phyloP scores from a whole-genome alignment of 352 stramenopile species.

The Globisporangium viniferum region DNA sequence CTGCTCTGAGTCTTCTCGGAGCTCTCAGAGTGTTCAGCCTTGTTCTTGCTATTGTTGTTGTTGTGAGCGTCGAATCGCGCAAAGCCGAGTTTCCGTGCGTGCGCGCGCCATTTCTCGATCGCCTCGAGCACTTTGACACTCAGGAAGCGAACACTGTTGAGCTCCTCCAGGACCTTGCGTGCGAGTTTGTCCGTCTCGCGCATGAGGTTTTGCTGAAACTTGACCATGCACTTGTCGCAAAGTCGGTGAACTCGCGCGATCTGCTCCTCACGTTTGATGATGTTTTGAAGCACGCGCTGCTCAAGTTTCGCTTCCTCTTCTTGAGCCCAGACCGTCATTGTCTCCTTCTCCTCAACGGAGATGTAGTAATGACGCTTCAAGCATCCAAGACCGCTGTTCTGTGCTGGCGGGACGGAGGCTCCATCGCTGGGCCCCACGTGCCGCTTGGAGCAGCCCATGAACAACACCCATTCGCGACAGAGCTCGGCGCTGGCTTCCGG shows the following conservation, averaged over 20 bases:
- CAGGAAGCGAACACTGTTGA: conserved; percentile 59
- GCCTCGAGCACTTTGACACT: conserved; percentile 67
- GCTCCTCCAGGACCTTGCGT: conserved; percentile 35
- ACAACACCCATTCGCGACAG: conserved; percentile 74
- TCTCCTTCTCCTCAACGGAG: conserved; percentile 53
- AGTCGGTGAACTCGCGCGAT: conserved; percentile 32
- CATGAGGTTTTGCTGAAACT: conserved; percentile 65
- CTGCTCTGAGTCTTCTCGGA: neutral
- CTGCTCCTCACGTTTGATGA: conserved; percentile 64
- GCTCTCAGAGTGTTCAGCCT: neutral
- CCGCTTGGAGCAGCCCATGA: conserved; percentile 45
- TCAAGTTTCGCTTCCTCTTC: conserved; percentile 66
- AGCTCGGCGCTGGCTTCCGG: conserved; percentile 37
- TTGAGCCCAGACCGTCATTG: conserved; percentile 58
- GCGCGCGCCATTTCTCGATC: conserved; percentile 58
- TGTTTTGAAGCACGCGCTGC: conserved; percentile 43
- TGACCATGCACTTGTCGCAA: conserved; percentile 53
- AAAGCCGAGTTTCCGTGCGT: conserved; percentile 53
- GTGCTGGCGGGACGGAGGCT: conserved; percentile 7
- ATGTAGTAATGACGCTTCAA: conserved; percentile 77
- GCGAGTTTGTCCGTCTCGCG: conserved; percentile 37
- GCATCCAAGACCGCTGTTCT: conserved; percentile 44
- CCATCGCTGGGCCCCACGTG: neutral
- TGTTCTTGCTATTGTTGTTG: neutral
- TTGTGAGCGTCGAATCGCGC: conserved; percentile 28